Percentiles rank a stretch among this genome's conserved stretches.
Conservation (phyloP, 2,329 filamentous ascomycete species). For the Trichoderma hamatum region DNA sequence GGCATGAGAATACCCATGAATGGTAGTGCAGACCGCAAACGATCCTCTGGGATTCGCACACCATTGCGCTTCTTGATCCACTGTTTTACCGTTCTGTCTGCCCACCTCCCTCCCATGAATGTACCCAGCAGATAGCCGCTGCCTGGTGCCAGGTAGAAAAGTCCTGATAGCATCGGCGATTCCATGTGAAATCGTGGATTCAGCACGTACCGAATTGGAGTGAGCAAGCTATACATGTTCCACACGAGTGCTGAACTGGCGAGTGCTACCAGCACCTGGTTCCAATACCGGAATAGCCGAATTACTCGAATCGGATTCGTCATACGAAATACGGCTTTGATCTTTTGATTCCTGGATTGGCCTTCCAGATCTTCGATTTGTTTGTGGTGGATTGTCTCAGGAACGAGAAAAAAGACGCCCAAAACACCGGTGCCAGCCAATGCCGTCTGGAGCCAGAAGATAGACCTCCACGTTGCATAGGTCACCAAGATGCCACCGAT, state of each 20-base stretch:
- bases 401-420: slow-evolving; percentile 67
- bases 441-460: slow-evolving; percentile 77
- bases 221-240: slow-evolving; percentile 68
- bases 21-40: slow-evolving; percentile 61
- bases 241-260: slow-evolving; percentile 68
- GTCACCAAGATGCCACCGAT: slow-evolving; percentile 78
- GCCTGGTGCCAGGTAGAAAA: slow-evolving; percentile 76
- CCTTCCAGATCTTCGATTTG: slow-evolving; percentile 64
- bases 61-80: slow-evolving; percentile 64
- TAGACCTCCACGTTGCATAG: slow-evolving; percentile 70
- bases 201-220: slow-evolving; percentile 71
- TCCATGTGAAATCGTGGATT: slow-evolving; percentile 73
- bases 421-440: slow-evolving; percentile 63
- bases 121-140: slow-evolving; percentile 70
- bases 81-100: slow-evolving; percentile 66
- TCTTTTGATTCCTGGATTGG: slow-evolving; percentile 53
- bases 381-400: slow-evolving; percentile 71
- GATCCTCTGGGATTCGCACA: slow-evolving; percentile 67
- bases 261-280: slow-evolving; percentile 62
- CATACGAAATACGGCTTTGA: slow-evolving; percentile 60
- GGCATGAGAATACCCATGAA: slow-evolving; percentile 63
- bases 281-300: slow-evolving; percentile 67
- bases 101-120: slow-evolving; percentile 72
- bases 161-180: slow-evolving; percentile 65
- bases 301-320: slow-evolving; percentile 68